Percentiles rank a stretch among this genome's conserved stretches.
phyloP scores from a whole-genome alignment of 768 basidiomycete species.

The Boletus rufocinnamomeus region DNA sequence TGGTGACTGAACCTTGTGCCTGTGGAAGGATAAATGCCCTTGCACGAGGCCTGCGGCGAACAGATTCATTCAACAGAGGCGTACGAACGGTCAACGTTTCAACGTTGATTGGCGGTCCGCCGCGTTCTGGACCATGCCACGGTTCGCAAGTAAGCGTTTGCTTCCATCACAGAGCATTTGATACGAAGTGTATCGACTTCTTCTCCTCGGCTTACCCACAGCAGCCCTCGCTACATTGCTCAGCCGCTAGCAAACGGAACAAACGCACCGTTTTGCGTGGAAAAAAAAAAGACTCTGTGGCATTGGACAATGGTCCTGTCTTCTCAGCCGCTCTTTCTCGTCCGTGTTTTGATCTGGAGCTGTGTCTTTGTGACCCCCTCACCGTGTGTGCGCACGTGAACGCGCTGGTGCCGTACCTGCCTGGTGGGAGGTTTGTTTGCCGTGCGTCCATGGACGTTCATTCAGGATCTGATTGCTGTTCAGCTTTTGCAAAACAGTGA shows the following conservation, averaged over 20 bases:
- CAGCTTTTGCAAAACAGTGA: not conserved
- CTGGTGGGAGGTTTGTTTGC: not conserved
- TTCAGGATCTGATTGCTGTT: not conserved
- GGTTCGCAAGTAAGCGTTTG: not conserved
- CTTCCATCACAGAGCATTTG: slow-evolving; percentile 13
- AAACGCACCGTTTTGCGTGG: not conserved
- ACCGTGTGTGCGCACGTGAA: not conserved
- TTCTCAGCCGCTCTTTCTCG: not conserved
- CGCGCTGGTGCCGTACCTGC: not conserved
- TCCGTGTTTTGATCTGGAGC: not conserved
- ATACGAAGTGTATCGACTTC: not conserved
- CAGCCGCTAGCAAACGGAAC: not conserved
- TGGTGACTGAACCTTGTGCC: slow-evolving; percentile 12
- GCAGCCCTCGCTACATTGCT: not conserved
- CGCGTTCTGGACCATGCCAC: not conserved
- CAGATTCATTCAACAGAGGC: not conserved
- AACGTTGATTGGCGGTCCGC: slow-evolving; percentile 7
- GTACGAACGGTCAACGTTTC: slow-evolving; percentile 1
- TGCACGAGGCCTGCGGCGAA: slow-evolving; percentile 4
- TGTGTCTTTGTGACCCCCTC: slow-evolving; percentile 2
- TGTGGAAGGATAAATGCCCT: not conserved
- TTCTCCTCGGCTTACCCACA: slow-evolving; percentile 22
- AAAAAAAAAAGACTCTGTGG: not conserved
- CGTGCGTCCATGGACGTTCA: not conserved
- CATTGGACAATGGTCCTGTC: not conserved